Percentiles rank a stretch among this genome's conserved stretches.
Conservation (phyloP, 139 green algal genomes). For the Zygnema cylindricum region DNA sequence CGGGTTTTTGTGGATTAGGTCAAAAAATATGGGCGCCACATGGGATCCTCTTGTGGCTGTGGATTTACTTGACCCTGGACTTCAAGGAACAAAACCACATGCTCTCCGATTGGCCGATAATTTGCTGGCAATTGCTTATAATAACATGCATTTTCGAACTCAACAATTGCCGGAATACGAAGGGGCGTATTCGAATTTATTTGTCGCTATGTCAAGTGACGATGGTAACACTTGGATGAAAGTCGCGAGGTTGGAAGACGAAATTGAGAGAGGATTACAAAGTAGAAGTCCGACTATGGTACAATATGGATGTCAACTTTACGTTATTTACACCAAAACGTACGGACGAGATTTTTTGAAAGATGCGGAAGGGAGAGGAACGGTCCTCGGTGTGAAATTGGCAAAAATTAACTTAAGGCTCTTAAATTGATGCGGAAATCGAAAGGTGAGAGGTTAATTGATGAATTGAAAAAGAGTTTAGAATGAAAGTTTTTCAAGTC, state of each 20-base stretch:
- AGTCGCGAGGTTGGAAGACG: not conserved
- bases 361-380: not conserved
- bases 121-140: not conserved
- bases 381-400: not conserved
- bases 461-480: no score
- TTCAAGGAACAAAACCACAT: not conserved
- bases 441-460: no score
- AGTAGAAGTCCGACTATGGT: not conserved
- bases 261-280: not conserved
- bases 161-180: not conserved
- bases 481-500: no score
- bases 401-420: not conserved
- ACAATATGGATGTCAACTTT: not conserved
- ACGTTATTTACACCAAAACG: not conserved
- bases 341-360: not conserved
- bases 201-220: not conserved
- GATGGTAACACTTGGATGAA: not conserved
- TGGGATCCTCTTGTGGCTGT: not conserved
- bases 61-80: not conserved
- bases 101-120: not conserved
- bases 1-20: not conserved
- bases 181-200: not conserved
- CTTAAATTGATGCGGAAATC: not conserved
- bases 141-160: not conserved
- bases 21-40: not conserved